phyloP scores from a whole-genome alignment of 225 moss, liverwort and hornwort genomes.

The Polytrichum formosum region DNA sequence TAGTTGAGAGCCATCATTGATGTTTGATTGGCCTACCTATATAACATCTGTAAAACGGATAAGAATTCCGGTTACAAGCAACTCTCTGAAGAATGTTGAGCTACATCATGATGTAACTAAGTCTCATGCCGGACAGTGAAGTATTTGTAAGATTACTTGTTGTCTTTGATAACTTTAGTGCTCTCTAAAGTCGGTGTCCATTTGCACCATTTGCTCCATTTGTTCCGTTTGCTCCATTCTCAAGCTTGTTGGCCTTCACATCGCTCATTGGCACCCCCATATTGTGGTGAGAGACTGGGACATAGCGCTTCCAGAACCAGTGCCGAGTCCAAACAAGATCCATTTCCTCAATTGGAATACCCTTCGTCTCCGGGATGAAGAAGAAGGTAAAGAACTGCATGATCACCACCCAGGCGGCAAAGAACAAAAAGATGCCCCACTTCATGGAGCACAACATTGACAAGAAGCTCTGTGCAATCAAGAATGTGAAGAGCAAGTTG shows the following conservation, averaged over 20 bases:
- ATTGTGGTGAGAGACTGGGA: constrained; percentile 5
- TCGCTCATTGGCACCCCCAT: constrained; percentile 25
- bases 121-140: too few species aligned
- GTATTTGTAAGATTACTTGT: too few species aligned
- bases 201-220: too few species aligned
- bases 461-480: constrained; percentile 66
- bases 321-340: constrained; percentile 63
- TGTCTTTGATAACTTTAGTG: too few species aligned
- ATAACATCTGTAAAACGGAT: too few species aligned
- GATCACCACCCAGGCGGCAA: constrained; percentile 42
- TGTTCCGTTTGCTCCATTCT: constrained; percentile 5
- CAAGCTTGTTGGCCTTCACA: constrained; percentile 35
- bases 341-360: constrained; percentile 64
- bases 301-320: constrained; percentile 68
- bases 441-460: constrained; percentile 57
- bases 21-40: too few species aligned
- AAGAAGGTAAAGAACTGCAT: constrained; percentile 58
- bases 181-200: too few species aligned
- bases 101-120: too few species aligned
- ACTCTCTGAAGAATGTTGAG: too few species aligned
- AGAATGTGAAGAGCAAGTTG: constrained; percentile 70
- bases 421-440: constrained; percentile 69
- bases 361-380: constrained; percentile 74
- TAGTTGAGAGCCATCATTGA: too few species aligned
- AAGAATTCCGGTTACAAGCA: too few species aligned